Percentiles rank a stretch among this genome's conserved stretches.
phyloP scores from a whole-genome alignment of 306 rosid species.

The Trifolium subterraneum region DNA sequence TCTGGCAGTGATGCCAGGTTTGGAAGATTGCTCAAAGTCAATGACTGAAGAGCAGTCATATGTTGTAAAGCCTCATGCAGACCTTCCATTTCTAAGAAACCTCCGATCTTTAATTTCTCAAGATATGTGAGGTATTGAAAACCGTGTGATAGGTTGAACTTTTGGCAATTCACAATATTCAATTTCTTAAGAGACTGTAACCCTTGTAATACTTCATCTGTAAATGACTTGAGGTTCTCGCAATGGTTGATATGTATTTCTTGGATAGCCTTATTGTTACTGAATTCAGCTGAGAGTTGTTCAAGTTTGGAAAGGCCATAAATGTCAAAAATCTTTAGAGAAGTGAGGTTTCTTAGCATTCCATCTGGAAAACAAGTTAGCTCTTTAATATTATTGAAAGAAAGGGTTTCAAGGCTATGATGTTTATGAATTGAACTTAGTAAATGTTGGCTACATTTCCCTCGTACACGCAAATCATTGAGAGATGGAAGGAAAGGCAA shows the following conservation, averaged over 20 bases:
- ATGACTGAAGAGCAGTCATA: neutral
- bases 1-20: neutral
- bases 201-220: neutral
- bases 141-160: neutral
- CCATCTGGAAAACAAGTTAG: neutral
- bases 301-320: neutral
- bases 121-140: neutral
- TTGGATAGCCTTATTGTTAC: neutral
- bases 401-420: neutral
- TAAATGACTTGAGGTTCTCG: neutral
- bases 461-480: neutral
- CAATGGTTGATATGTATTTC: neutral
- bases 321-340: neutral
- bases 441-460: neutral
- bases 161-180: neutral
- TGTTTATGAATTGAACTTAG: neutral
- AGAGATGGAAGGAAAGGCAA: neutral
- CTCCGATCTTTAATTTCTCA: neutral
- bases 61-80: neutral
- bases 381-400: neutral
- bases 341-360: neutral
- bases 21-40: neutral
- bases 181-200: neutral
- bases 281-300: neutral
- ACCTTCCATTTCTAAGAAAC: neutral